phyloP scores from a whole-genome alignment of 192 early-diverging fungal genomes.

The Irineochytrium annulatum region DNA sequence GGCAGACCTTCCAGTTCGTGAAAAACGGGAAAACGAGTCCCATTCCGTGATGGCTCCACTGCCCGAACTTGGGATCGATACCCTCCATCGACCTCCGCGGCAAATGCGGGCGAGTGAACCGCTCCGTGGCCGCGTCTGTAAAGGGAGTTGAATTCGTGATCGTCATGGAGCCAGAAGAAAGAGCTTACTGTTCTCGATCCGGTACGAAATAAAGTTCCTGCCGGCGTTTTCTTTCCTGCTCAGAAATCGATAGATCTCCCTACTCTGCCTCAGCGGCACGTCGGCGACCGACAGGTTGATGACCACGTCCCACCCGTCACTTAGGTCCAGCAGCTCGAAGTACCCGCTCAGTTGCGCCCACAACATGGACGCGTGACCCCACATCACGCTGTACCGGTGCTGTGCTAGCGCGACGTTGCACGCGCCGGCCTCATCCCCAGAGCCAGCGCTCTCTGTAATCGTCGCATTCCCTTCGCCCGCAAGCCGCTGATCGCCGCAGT shows the following conservation, averaged over 20 bases:
- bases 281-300: conserved; percentile 43
- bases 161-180: not conserved
- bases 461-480: not conserved
- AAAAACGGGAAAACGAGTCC: conserved; percentile 27
- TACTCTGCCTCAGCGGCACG: conserved; percentile 35
- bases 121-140: not conserved
- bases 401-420: conserved; percentile 34
- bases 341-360: conserved; percentile 40
- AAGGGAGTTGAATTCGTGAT: not conserved
- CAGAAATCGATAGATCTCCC: conserved; percentile 30
- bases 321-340: conserved; percentile 45
- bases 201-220: conserved; percentile 39
- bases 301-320: conserved; percentile 50
- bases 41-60: not conserved
- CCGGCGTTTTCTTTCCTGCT: conserved; percentile 8
- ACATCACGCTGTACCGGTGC: conserved; percentile 29
- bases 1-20: conserved; percentile 24
- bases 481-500: not conserved
- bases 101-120: not conserved
- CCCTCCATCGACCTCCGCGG: not conserved
- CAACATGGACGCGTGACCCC: conserved; percentile 45
- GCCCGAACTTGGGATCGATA: not conserved
- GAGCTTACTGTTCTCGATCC: conserved; percentile 20
- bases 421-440: too few relatives aligned
- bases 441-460: not conserved